These are phyloP conservation scores for Platismatia glauca DNA, from an alignment of 495 filamentous ascomycete species.

Conservation along the genomic window DNA sequence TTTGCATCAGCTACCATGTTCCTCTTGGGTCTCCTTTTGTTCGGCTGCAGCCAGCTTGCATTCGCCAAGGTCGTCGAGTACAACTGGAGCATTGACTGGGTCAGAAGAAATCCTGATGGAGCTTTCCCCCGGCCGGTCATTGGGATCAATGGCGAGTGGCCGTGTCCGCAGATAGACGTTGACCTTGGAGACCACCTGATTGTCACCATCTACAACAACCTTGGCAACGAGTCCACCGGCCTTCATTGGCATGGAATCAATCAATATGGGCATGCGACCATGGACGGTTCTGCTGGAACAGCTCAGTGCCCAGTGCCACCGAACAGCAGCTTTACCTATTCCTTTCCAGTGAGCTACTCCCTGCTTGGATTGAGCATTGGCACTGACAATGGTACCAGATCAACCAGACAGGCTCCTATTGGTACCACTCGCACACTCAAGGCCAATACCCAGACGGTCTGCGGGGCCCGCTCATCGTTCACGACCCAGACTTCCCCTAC, in stretches of 20 bases:
- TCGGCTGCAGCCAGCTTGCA: slow-evolving; percentile 30
- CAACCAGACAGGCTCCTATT: slow-evolving; percentile 67
- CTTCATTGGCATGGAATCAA: slow-evolving; percentile 78
- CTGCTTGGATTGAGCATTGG: slow-evolving; percentile 14
- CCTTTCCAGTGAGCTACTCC: slow-evolving; percentile 54
- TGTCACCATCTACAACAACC: slow-evolving; percentile 61
- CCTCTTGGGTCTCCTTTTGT: slow-evolving; percentile 29
- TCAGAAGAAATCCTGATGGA: slow-evolving; percentile 72
- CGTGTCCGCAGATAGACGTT: slow-evolving; percentile 58
- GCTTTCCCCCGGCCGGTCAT: slow-evolving; percentile 53
- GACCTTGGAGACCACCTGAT: slow-evolving; percentile 63
- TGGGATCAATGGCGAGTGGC: slow-evolving; percentile 78
- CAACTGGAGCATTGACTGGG: slow-evolving; percentile 75
- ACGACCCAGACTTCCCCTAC: slow-evolving; percentile 56
- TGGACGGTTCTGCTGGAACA: slow-evolving; percentile 65
- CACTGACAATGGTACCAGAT: slow-evolving; percentile 30
- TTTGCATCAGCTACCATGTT: slow-evolving; percentile 19
- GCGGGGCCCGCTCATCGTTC: slow-evolving; percentile 59
- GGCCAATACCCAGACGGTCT: slow-evolving; percentile 71
- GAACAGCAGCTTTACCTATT: slow-evolving; percentile 58
- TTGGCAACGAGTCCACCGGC: slow-evolving; percentile 60
- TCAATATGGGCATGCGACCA: slow-evolving; percentile 56
- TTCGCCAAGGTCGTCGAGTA: slow-evolving; percentile 58
- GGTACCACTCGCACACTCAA: slow-evolving; percentile 69
- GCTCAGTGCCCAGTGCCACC: slow-evolving; percentile 62